A percentile compares a stretch with the other conserved stretches of the same genome.
phyloP scores from a whole-genome alignment of 495 filamentous ascomycete species.

The Aspergillus asperescens region DNA sequence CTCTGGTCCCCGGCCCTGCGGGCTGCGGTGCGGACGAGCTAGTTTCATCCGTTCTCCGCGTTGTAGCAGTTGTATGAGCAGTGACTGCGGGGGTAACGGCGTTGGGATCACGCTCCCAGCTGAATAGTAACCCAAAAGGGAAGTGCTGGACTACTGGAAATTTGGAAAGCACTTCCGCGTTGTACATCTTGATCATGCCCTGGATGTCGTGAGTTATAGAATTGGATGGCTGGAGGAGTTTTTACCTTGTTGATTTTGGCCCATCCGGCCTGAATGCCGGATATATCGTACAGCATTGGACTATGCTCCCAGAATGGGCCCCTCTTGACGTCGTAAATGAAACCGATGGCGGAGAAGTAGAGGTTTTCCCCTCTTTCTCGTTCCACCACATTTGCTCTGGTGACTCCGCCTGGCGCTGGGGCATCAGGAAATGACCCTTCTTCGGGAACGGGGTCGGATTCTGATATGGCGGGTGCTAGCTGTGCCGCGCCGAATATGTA shows the following conservation, averaged over 20 bases:
- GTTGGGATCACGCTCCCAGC: constrained; percentile 70
- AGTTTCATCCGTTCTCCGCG: constrained; percentile 29
- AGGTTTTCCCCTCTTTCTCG: constrained; percentile 68
- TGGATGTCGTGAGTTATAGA: constrained; percentile 18
- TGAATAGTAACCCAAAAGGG: constrained; percentile 72
- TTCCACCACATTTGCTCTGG: constrained; percentile 60
- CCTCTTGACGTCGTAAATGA: constrained; percentile 96
- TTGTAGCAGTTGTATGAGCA: constrained; percentile 57
- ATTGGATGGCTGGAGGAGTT: not conserved
- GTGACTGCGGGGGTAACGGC: constrained; percentile 43
- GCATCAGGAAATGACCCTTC: constrained; percentile 71
- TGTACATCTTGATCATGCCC: constrained; percentile 74
- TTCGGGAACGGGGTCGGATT: constrained; percentile 56
- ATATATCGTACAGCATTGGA: constrained; percentile 91
- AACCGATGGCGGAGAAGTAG: constrained; percentile 98
- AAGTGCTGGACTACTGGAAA: constrained; percentile 71
- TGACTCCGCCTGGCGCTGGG: constrained; percentile 64
- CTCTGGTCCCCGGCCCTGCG: constrained; percentile 34
- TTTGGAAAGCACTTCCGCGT: constrained; percentile 63
- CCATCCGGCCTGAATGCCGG: constrained; percentile 85
- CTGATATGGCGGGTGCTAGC: constrained; percentile 65
- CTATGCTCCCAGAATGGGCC: constrained; percentile 99
- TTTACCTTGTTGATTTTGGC: constrained; percentile 93
- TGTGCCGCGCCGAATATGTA: constrained; percentile 93
- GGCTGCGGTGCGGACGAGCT: constrained; percentile 12